Evolutionary conservation across 768 basidiomycete species (phyloP).

Genomic region (Heimioporus sp.): DNA sequence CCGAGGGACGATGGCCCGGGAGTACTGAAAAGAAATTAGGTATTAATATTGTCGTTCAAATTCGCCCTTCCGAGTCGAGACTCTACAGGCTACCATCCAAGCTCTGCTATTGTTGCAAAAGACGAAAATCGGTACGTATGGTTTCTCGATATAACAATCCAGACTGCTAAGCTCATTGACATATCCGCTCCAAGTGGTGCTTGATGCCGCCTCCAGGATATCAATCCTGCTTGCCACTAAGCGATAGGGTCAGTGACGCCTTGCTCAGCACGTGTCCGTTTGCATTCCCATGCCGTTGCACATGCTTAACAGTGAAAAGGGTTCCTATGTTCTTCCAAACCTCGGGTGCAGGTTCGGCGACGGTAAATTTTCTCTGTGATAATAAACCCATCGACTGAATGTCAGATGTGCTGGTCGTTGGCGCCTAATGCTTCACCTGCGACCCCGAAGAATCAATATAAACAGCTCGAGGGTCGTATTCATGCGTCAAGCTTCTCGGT

Average conservation of each 20-base stretch:
- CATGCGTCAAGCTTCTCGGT: conserved; percentile 45
- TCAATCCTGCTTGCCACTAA: background rate
- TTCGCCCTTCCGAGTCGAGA: background rate
- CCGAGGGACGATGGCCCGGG: background rate
- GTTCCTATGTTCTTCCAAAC: conserved; percentile 47
- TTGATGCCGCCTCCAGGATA: conserved; percentile 9
- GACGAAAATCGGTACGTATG: conserved; percentile 69
- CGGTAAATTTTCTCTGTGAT: conserved; percentile 31
- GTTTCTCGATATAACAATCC: conserved; percentile 2
- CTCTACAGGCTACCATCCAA: conserved; percentile 7
- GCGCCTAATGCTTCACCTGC: conserved; percentile 36
- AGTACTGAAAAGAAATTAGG: conserved; percentile 26
- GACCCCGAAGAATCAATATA: conserved; percentile 56
- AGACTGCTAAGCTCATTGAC: conserved; percentile 13
- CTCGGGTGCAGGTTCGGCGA: conserved; percentile 82
- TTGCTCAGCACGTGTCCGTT: conserved; percentile 75
- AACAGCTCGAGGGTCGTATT: conserved; percentile 66
- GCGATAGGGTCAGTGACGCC: conserved; percentile 57
- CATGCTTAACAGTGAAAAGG: conserved; percentile 59
- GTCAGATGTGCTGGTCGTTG: conserved; percentile 13
- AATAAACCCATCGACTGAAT: background rate
- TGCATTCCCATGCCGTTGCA: conserved; percentile 64
- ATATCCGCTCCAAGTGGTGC: background rate
- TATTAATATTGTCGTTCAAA: conserved; percentile 3
- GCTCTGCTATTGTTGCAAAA: conserved; percentile 61